A percentile compares a stretch with the other conserved stretches of the same genome.
phyloP scores from a whole-genome alignment of 176 grass and related monocot genomes.

The Rhipidocladum racemiflorum region DNA sequence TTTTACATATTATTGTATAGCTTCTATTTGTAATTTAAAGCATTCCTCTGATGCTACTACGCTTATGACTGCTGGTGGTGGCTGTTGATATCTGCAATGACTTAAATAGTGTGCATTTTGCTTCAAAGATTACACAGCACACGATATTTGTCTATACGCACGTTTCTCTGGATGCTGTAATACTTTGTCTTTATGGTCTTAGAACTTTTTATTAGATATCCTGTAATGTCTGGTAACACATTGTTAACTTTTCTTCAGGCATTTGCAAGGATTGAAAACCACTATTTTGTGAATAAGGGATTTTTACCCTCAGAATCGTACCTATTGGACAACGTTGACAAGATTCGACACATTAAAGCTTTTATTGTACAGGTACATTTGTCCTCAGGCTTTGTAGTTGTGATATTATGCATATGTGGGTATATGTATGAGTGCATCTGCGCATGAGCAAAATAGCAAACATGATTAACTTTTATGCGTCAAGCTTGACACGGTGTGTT shows the following conservation, averaged over 20 bases:
- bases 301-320: slow-evolving; percentile 75
- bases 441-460: neutral
- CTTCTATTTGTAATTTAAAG: neutral
- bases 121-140: neutral
- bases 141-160: neutral
- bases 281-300: slow-evolving; percentile 94
- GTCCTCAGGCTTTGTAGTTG: neutral
- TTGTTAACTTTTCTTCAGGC: slow-evolving; percentile 47
- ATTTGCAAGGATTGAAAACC: slow-evolving; percentile 94
- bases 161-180: neutral
- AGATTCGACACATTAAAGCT: slow-evolving; percentile 88
- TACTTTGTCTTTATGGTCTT: neutral
- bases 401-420: neutral
- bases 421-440: neutral
- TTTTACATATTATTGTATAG: neutral
- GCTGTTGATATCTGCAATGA: neutral
- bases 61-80: neutral
- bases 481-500: neutral
- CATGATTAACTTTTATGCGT: neutral
- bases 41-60: neutral
- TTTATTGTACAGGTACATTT: slow-evolving; percentile 77
- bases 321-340: slow-evolving; percentile 85
- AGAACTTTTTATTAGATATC: neutral
- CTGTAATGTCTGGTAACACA: neutral
- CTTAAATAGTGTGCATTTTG: neutral